Base-by-base conservation (phyloP, 2,329 filamentous ascomycete genomes). In the Cercospora janseana region DNA sequence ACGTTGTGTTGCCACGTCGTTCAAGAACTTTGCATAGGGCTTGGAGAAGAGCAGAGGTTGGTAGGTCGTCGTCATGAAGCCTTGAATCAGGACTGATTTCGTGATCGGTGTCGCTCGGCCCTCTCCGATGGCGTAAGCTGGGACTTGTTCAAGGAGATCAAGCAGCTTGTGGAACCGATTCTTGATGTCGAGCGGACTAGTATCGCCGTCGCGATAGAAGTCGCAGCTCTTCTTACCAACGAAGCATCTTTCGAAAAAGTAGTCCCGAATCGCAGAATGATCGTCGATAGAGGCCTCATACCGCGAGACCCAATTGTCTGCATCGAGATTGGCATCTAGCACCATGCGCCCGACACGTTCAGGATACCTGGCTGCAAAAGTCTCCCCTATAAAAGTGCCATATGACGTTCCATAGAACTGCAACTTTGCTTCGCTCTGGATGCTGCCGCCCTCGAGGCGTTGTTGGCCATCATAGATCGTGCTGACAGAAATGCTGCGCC, bases 361-460 rank as follows among this genome's bases (percentile, higher is more conserved):
- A 13, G 50, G 45, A 18, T 48, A 48, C 50, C 44, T 44, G n/a
- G 50, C 37, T 6, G 50, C 50, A 32, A 52, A 48, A 2, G 40
- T 34, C 20, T 52, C 35, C n/a, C 50, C 50, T 3, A 52, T 35
- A 34, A 52, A 52, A 3, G 50, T 52, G 4, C 50, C 50, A 12
- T 52, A 52, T 4, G 44, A 48, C 8, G 75, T 68, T 1, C 75
- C 75, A 58, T 53, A 55, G 23, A 48, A 59, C 23, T 57, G 54
- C 5, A 59, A 38, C 47, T 57, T 59, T 7, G 28, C 1, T 12
- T 34, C 8, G 50, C 4, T 4, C 15, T 31, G 6, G 18, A 13
- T 4, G 13, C 8, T 9, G 10, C n/a, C 13, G 38, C 18, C 13
- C 8, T 29, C 16, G 18, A 52, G 9, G 20, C 29, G 46, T 15